phyloP scores from a whole-genome alignment of 805 yeast species.

The Ogataea dorogensis region DNA sequence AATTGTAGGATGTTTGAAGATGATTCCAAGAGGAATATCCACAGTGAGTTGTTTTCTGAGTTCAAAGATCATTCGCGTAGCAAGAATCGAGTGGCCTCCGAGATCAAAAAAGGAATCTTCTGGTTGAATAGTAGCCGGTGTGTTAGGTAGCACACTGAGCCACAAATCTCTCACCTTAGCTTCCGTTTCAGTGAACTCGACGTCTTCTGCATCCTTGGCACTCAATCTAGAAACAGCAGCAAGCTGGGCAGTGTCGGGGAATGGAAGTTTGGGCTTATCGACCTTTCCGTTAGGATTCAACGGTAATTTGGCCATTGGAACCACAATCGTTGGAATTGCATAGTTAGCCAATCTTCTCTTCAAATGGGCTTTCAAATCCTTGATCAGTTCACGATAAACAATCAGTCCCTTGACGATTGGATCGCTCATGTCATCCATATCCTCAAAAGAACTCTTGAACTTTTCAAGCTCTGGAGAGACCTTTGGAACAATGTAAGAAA shows the following conservation, averaged over 20 bases:
- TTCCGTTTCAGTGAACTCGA: slow-evolving; percentile 64
- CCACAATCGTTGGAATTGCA: slow-evolving; percentile 89
- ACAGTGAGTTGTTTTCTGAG: slow-evolving; percentile 74
- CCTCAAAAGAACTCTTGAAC: slow-evolving; percentile 52
- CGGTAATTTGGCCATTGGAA: slow-evolving; percentile 83
- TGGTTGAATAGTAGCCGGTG: slow-evolving; percentile 73
- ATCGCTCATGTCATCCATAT: slow-evolving; percentile 49
- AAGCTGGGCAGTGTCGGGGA: slow-evolving; percentile 87
- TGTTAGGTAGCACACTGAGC: slow-evolving; percentile 80
- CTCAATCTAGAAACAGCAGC: slow-evolving; percentile 64
- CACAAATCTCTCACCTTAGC: slow-evolving; percentile 74
- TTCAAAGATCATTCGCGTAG: slow-evolving; percentile 95
- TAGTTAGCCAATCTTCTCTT: slow-evolving; percentile 88
- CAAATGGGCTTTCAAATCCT: slow-evolving; percentile 76
- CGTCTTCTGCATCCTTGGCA: slow-evolving; percentile 42
- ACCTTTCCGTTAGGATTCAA: slow-evolving; percentile 97
- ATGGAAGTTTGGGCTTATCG: slow-evolving; percentile 94
- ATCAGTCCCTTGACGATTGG: slow-evolving; percentile 78
- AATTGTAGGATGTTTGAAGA: slow-evolving; percentile 88
- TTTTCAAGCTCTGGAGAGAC: slow-evolving; percentile 43
- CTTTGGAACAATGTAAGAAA: slow-evolving; percentile 87
- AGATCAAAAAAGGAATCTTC: slow-evolving; percentile 92
- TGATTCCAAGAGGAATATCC: slow-evolving; percentile 85
- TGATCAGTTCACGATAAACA: slow-evolving; percentile 70
- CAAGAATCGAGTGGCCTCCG: slow-evolving; percentile 97